phyloP scores from a whole-genome alignment of 257 asterid species.

The Ocimum tenuiflorum region DNA sequence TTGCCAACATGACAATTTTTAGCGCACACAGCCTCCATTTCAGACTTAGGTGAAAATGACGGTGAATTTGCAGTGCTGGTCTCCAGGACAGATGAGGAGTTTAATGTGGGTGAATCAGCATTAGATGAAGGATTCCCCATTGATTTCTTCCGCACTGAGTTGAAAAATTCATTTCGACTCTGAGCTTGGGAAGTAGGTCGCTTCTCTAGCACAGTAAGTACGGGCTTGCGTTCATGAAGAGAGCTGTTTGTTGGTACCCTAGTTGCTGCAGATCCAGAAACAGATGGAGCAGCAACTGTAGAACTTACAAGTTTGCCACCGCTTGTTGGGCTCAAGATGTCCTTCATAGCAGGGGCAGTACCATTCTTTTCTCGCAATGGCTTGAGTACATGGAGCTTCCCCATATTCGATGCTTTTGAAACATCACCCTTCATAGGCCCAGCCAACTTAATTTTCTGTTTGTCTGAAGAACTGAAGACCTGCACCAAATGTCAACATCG shows the following conservation, averaged over 20 bases:
- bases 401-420: constrained; percentile 42
- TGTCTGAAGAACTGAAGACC: constrained; percentile 51
- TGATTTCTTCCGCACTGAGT: constrained; percentile 71
- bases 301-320: constrained; percentile 31
- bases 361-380: constrained; percentile 55
- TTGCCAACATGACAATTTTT: constrained; percentile 30
- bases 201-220: constrained; percentile 44
- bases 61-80: constrained; percentile 25
- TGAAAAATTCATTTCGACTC: constrained; percentile 79
- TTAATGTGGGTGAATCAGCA: constrained; percentile 17
- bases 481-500: constrained; percentile 23
- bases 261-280: constrained; percentile 32
- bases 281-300: constrained; percentile 27
- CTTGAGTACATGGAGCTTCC: constrained; percentile 71
- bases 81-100: constrained; percentile 26
- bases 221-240: constrained; percentile 42
- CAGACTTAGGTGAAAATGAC: constrained; percentile 33
- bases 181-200: constrained; percentile 61
- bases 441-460: constrained; percentile 46
- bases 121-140: constrained; percentile 24
- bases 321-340: constrained; percentile 37
- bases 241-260: constrained; percentile 31
- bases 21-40: constrained; percentile 25
- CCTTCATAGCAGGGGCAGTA: constrained; percentile 32
- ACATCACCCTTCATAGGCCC: constrained; percentile 44